Evolutionary conservation across 116 monocot species (phyloP).

Genomic region (Posidonia oceanica): DNA sequence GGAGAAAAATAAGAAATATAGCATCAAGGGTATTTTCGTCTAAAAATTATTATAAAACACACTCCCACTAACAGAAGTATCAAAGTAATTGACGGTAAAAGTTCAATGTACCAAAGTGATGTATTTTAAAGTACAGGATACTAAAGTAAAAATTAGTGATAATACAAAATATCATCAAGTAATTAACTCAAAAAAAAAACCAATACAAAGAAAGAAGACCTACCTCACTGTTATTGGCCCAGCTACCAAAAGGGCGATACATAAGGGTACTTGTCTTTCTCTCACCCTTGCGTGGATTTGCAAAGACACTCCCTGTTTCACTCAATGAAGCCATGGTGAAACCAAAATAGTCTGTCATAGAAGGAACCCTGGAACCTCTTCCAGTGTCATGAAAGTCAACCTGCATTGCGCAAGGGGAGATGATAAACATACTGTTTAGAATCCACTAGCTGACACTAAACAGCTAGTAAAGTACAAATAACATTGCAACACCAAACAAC

Average conservation of each 20-base stretch:
- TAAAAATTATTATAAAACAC: no score
- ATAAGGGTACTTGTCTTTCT: slow-evolving; percentile 91
- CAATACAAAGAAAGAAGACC: background rate
- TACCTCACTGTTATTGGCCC: slow-evolving; percentile 99
- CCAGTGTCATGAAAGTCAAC: slow-evolving; percentile 99
- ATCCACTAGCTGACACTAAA: no score
- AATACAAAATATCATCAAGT: no score
- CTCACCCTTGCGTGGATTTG: slow-evolving; percentile 86
- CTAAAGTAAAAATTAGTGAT: no score
- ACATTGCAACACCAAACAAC: background rate
- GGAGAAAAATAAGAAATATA: no score
- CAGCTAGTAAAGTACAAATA: background rate
- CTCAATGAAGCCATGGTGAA: slow-evolving; percentile 92
- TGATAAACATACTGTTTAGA: background rate
- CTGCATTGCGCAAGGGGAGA: slow-evolving; percentile 17
- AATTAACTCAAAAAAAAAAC: background rate
- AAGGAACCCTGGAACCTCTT: slow-evolving; percentile 89
- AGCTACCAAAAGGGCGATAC: slow-evolving; percentile 98
- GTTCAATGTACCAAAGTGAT: no score
- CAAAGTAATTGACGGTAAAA: no score
- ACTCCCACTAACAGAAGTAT: no score
- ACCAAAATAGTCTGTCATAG: slow-evolving; percentile 98
- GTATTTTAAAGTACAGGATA: no score
- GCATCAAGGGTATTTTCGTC: no score
- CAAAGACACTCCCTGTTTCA: slow-evolving; percentile 89